Conservation (phyloP, 495 filamentous ascomycete species). For the Penicillium cataractarum region DNA sequence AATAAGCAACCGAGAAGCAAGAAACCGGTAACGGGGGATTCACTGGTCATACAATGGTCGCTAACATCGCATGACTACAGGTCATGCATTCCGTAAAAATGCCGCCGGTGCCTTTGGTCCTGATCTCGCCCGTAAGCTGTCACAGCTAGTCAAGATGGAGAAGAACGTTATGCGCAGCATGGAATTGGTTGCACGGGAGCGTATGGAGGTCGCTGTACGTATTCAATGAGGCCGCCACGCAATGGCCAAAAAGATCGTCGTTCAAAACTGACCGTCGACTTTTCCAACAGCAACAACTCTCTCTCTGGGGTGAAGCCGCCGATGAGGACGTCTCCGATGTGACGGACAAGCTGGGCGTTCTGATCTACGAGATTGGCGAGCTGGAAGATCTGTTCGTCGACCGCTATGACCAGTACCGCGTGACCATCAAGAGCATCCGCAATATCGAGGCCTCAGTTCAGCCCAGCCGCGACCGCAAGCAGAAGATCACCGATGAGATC, state of each 20-base stretch:
- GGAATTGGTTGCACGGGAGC: slow-evolving; percentile 90
- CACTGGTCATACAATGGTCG: not conserved
- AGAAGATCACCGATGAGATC: slow-evolving; percentile 99
- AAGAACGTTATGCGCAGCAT: slow-evolving; percentile 99
- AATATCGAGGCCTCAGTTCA: slow-evolving; percentile 99
- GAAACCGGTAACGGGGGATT: not conserved
- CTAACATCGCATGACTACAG: slow-evolving; percentile 52
- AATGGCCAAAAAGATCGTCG: not conserved
- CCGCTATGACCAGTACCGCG: slow-evolving; percentile 97
- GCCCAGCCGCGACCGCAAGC: slow-evolving; percentile 96
- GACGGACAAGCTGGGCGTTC: slow-evolving; percentile 96
- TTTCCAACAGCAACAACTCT: slow-evolving; percentile 83
- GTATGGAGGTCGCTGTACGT: slow-evolving; percentile 96
- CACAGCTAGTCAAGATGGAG: slow-evolving; percentile 99
- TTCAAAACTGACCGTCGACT: slow-evolving; percentile 15
- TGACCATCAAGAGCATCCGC: slow-evolving; percentile 98
- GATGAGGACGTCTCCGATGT: slow-evolving; percentile 99
- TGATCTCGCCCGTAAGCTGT: slow-evolving; percentile 94
- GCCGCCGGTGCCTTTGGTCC: slow-evolving; percentile 93
- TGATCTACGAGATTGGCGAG: slow-evolving; percentile 98
- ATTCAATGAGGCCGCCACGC: not conserved
- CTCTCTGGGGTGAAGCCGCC: slow-evolving; percentile 94
- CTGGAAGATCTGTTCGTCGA: slow-evolving; percentile 98
- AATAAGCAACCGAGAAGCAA: not conserved
- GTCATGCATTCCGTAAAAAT: slow-evolving; percentile 91